These are phyloP conservation scores for Xanthoconium purpureum DNA, from an alignment of 768 basidiomycete genomes.

Conservation along the genomic window DNA sequence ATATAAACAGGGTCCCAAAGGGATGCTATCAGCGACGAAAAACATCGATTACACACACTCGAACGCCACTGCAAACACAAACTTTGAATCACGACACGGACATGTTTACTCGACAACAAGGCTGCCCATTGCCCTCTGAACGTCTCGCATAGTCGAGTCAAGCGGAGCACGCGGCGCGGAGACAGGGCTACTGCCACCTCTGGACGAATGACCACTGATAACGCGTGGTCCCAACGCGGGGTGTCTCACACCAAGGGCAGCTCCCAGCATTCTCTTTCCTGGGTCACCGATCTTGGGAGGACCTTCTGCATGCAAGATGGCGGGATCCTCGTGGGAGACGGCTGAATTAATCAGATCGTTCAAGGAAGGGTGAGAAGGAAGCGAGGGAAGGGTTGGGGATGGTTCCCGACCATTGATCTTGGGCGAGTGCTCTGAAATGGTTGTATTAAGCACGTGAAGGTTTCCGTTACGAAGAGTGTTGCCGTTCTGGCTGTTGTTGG, in stretches of 20 bases:
- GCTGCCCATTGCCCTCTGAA: constrained; percentile 74
- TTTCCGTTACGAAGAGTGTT: constrained; percentile 28
- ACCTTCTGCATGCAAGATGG: constrained; percentile 50
- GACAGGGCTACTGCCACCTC: constrained; percentile 32
- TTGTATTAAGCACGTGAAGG: constrained; percentile 37
- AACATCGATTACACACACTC: constrained; percentile 22
- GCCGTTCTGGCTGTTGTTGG: constrained; percentile 37
- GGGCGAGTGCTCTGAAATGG: constrained; percentile 52
- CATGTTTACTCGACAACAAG: constrained; percentile 65
- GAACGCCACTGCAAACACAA: constrained; percentile 17
- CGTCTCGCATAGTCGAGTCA: constrained; percentile 60
- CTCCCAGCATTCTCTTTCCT: constrained; percentile 85
- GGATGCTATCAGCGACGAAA: constrained; percentile 19
- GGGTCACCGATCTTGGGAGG: constrained; percentile 87
- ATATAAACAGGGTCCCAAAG: constrained; percentile 19
- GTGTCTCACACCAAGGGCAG: constrained; percentile 80
- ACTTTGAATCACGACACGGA: constrained; percentile 6
- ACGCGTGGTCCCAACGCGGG: constrained; percentile 66
- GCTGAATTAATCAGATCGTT: constrained; percentile 80
- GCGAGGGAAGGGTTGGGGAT: constrained; percentile 76
- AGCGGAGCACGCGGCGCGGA: constrained; percentile 36
- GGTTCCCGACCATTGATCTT: constrained; percentile 57
- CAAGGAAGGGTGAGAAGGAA: constrained; percentile 81
- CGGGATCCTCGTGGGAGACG: constrained; percentile 59
- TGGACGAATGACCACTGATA: constrained; percentile 39